Percentiles rank a stretch among this genome's conserved stretches.
These are phyloP conservation scores for Talaromyces stipitatus DNA, from an alignment of 495 filamentous ascomycete genomes.

Conservation along the genomic window DNA sequence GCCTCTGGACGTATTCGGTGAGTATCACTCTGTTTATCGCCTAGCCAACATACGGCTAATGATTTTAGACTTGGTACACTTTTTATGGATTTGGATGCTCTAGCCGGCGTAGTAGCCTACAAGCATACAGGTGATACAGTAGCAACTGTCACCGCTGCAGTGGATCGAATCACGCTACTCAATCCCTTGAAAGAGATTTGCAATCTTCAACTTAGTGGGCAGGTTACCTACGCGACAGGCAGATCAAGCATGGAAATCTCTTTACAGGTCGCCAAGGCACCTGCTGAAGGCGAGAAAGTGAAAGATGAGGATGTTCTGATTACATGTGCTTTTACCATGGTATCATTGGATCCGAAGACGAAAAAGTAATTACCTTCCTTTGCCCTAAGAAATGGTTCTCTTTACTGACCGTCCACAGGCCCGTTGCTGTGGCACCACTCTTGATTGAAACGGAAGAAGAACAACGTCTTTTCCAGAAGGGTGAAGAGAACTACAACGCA, in stretches of 20 bases:
- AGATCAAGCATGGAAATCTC: constrained; percentile 77
- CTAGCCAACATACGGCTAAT: neutral
- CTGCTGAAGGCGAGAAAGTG: constrained; percentile 47
- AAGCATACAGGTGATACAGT: constrained; percentile 73
- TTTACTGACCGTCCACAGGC: constrained; percentile 24
- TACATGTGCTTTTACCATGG: constrained; percentile 81
- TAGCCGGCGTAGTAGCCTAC: constrained; percentile 74
- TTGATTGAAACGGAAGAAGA: constrained; percentile 65
- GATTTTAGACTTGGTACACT: constrained; percentile 53
- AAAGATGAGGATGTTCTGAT: constrained; percentile 64
- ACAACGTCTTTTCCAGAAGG: constrained; percentile 54
- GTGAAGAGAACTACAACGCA: constrained; percentile 65
- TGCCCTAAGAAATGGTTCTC: neutral
- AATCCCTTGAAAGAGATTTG: constrained; percentile 69
- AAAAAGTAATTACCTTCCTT: constrained; percentile 44
- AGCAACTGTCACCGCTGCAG: constrained; percentile 74
- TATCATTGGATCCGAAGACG: constrained; percentile 65
- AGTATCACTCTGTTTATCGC: neutral
- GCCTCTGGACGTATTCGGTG: constrained; percentile 56
- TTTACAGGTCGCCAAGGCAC: constrained; percentile 61
- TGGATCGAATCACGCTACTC: constrained; percentile 72
- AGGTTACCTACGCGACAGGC: constrained; percentile 75
- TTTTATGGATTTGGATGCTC: constrained; percentile 76
- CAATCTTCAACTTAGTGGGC: constrained; percentile 71
- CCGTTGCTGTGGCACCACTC: constrained; percentile 51